Evolutionary conservation across 169 alveolate species (phyloP), one percentile per base, ranked within the genome.

Genomic region (Babesia divergens): DNA sequence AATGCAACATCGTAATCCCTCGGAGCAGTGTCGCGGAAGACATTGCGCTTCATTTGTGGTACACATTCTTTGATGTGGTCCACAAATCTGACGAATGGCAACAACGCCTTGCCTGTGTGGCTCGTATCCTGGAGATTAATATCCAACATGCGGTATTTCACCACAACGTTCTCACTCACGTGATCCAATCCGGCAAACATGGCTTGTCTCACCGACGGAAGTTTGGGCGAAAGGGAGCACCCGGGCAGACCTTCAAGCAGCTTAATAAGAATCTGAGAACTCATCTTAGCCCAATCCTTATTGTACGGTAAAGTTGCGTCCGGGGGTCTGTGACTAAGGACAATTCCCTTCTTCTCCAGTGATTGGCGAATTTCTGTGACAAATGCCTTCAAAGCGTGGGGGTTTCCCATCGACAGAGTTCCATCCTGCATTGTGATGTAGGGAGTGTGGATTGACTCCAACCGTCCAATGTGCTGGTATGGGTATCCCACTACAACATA

Each of bases 381-480:
- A 24, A 44, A 20, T 9, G 28, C 70, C 50, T 18, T 64, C 26
- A 67, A 51, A 20, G 50, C 86, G 24, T 26, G 13, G n/a, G 75
- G 75, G 7, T 66, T 51, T 18, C 77, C 71, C 49, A 46, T 11
- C 3, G 37, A 18, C 3, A 77, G 16, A 6, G 34, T 20, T 8
- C 64, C 59, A 4, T 77, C 75, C 28, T 20, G 14, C 43, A 47
- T 34, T 29, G 53, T 77, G 24, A 77, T 68, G 56, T 77, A 77
- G n/a, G 86, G 86, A 4, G 86, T 77, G 20, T 35, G 66, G 52
- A 77, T 77, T 1, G 86, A 59, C 60, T 66, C 71, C 31, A 77
- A 49, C 3, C 67, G 29, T 16, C 86, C 86, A 29, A 77, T 31
- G 65, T 77, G 82, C 46, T 77, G 70, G 32, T 77, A 77, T 31